Conservation (phyloP, 768 basidiomycete species). For the Suillus luteus region DNA sequence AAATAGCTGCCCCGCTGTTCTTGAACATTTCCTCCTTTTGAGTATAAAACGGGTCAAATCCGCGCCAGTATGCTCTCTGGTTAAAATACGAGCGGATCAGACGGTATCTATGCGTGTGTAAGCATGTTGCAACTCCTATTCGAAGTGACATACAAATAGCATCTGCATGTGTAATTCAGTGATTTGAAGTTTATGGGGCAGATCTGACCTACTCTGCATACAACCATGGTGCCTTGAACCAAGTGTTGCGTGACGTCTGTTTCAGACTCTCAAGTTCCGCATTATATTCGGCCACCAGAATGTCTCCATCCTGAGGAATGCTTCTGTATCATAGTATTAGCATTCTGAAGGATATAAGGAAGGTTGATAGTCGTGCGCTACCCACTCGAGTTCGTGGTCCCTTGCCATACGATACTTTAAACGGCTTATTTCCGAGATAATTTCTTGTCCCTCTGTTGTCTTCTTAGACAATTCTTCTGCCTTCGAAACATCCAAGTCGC, state of each 20-base stretch:
- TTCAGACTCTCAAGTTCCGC: slow-evolving; percentile 57
- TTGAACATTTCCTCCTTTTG: slow-evolving; percentile 85
- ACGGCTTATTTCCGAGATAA: slow-evolving; percentile 73
- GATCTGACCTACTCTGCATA: slow-evolving; percentile 77
- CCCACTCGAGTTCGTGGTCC: slow-evolving; percentile 69
- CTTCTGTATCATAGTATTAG: slow-evolving; percentile 41
- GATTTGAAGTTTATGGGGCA: slow-evolving; percentile 5
- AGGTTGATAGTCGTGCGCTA: slow-evolving; percentile 7
- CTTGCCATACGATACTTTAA: slow-evolving; percentile 90
- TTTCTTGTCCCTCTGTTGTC: slow-evolving; percentile 72
- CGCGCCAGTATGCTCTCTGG: slow-evolving; percentile 65
- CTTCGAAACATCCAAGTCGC: slow-evolving; percentile 17
- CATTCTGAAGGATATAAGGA: background rate
- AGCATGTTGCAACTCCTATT: slow-evolving; percentile 9
- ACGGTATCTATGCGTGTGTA: slow-evolving; percentile 63
- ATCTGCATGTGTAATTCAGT: slow-evolving; percentile 42
- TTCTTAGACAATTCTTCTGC: slow-evolving; percentile 39
- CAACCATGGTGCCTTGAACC: slow-evolving; percentile 96
- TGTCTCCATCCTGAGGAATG: slow-evolving; percentile 75
- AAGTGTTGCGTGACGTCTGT: slow-evolving; percentile 57
- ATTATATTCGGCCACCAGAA: slow-evolving; percentile 77
- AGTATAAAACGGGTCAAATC: slow-evolving; percentile 79
- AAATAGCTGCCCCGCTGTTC: slow-evolving; percentile 74
- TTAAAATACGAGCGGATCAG: slow-evolving; percentile 74
- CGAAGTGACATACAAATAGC: slow-evolving; percentile 60